phyloP scores from a whole-genome alignment of 768 basidiomycete genomes.

The Pleurotus citrinopileatus region DNA sequence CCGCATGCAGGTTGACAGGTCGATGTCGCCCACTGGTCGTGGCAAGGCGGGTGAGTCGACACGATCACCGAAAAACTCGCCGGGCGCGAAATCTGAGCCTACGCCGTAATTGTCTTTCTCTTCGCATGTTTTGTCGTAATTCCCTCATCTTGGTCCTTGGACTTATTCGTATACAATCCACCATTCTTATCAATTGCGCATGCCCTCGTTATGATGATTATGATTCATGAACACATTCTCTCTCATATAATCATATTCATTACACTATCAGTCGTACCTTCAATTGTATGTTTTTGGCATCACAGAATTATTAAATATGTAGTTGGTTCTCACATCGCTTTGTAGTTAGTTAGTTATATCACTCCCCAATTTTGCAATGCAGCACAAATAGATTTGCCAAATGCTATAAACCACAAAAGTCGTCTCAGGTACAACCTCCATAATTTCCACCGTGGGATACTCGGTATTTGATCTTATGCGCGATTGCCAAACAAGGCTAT shows the following conservation, averaged over 20 bases:
- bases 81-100: constrained; percentile 1
- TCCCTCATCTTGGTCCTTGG: constrained; percentile 34
- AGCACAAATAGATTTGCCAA: background rate
- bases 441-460: background rate
- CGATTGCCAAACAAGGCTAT: constrained; percentile 1
- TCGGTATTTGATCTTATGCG: background rate
- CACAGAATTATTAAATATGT: background rate
- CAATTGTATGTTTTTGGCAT: constrained; percentile 4
- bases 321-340: background rate
- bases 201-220: constrained; percentile 30
- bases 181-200: constrained; percentile 33
- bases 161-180: constrained; percentile 52
- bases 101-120: background rate
- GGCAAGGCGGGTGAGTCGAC: constrained; percentile 11
- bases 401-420: no score
- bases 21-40: constrained; percentile 44
- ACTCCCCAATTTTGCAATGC: background rate
- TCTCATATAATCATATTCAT: background rate
- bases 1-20: constrained; percentile 54
- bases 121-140: background rate
- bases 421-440: no score
- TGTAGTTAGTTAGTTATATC: constrained; percentile 4
- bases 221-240: background rate
- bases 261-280: background rate
- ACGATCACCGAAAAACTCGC: constrained; percentile 4